Evolutionary conservation across 2,329 filamentous ascomycete species (phyloP).

Genomic region (Albophoma yamanashiensis): DNA sequence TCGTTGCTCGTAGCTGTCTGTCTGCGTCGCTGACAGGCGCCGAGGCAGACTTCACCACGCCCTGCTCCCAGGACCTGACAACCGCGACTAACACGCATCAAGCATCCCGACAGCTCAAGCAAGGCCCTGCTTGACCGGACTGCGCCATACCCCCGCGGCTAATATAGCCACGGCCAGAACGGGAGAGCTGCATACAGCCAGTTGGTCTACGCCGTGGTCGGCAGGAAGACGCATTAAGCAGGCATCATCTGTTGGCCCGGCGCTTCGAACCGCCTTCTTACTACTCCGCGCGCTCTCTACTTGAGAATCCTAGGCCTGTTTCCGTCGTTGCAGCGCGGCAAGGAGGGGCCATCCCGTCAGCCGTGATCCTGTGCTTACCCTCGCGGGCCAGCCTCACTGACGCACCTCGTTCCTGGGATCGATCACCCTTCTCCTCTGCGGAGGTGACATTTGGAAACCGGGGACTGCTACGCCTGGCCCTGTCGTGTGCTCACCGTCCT

Average conservation of each 20-base stretch:
- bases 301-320: not conserved
- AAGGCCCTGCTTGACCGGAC: not conserved
- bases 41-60: not conserved
- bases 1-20: not conserved
- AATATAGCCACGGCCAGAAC: not conserved
- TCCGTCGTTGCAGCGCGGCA: not conserved
- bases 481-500: not conserved
- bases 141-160: not conserved
- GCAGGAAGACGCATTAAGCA: not conserved
- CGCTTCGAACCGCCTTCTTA: not conserved
- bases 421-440: not conserved
- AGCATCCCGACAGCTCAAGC: not conserved
- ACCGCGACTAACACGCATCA: not conserved
- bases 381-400: not conserved
- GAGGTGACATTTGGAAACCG: not conserved
- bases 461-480: not conserved
- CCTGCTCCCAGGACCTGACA: not conserved
- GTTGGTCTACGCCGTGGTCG: not conserved
- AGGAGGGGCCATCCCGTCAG: not conserved
- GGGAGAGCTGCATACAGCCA: not conserved
- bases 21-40: not conserved
- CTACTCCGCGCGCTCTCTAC: not conserved
- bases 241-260: not conserved
- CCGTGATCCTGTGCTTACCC: not conserved
- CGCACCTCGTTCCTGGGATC: not conserved